phyloP scores from a whole-genome alignment of 805 yeast species.

The Suhomyces kilbournensis region DNA sequence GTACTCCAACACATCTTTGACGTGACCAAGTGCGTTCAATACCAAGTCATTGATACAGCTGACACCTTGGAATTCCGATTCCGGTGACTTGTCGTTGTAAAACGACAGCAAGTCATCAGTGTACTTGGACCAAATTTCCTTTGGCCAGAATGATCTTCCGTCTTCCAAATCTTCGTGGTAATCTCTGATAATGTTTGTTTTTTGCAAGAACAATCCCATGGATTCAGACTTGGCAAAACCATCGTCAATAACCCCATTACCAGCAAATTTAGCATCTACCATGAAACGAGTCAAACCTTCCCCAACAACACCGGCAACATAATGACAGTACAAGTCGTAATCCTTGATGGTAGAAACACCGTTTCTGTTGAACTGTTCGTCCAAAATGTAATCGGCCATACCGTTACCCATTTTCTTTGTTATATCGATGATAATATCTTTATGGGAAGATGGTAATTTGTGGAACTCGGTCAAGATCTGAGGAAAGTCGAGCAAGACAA shows the following conservation, averaged over 20 bases:
- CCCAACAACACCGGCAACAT: constrained; percentile 97
- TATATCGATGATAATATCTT: constrained; percentile 73
- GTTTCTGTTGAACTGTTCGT: constrained; percentile 71
- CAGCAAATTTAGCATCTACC: constrained; percentile 70
- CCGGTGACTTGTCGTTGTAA: constrained; percentile 30
- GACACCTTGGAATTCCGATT: constrained; percentile 57
- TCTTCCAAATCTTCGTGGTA: constrained; percentile 88
- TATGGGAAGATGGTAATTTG: constrained; percentile 68
- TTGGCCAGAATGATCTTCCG: constrained; percentile 95
- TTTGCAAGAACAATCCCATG: constrained; percentile 95
- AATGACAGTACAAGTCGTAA: constrained; percentile 89
- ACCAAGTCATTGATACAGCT: constrained; percentile 80
- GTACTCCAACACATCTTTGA: constrained; percentile 70
- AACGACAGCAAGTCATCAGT: constrained; percentile 63
- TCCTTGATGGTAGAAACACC: constrained; percentile 80
- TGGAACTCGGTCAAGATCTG: constrained; percentile 67
- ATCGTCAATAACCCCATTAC: constrained; percentile 44
- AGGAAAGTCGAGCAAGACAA: constrained; percentile 78
- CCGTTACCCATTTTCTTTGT: constrained; percentile 92
- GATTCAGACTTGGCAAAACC: constrained; percentile 64
- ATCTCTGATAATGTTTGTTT: constrained; percentile 94
- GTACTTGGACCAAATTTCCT: constrained; percentile 86
- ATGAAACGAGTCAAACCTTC: constrained; percentile 88
- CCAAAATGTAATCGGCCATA: constrained; percentile 88
- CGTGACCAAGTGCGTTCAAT: constrained; percentile 74